Base-by-base conservation (phyloP, 2,329 filamentous ascomycete genomes). In the Stromatinia cepivora region DNA sequence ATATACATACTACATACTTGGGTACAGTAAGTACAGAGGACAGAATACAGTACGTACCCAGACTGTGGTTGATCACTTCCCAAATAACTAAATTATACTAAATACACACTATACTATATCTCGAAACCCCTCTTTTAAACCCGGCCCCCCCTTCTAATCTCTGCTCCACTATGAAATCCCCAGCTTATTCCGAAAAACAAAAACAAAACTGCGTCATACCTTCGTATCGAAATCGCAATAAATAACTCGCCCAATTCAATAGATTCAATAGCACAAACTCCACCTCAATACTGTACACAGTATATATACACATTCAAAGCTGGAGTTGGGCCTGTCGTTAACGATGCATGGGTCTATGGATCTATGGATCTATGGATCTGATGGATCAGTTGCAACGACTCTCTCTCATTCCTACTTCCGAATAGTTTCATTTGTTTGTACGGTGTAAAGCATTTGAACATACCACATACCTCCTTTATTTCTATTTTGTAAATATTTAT, bases 381-480 rank as follows among this genome's bases (percentile, higher is more conserved):
- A 13, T 39, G 36, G 1, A 39, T 39, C 36, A 39, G 11, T 39
- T 2, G 36, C 36, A 39, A 10, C 36, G 36, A 39, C 36, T 39
- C 36, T 39, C 36, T 39, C 36, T 39, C 36, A 39, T 39, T 39
- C 36, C 10, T 39, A 39, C 39, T 42, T 42, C 39, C 39, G 39
- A 42, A 42, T 42, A 42, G 39, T 42, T 42, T 42, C 39, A 42
- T 39, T 39, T 42, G 52, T 20, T 31, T 31, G 52, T 17, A 20
- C 4, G 5, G 52, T 20, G 36, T 42, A 45, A 39, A 4, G 57
- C 57, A 45, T 59, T 22, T 28, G 57, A n/a, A n/a, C n/a, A n/a
- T n/a, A n/a, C n/a, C n/a, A 48, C 48, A 62, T 62, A 25, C 57
- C 53, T 56, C 54, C 31, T 36, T n/a, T n/a, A 11, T 57, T n/a